Conservation (phyloP, 2,329 filamentous ascomycete species). For the Ceratocystis cacaofunesta region DNA sequence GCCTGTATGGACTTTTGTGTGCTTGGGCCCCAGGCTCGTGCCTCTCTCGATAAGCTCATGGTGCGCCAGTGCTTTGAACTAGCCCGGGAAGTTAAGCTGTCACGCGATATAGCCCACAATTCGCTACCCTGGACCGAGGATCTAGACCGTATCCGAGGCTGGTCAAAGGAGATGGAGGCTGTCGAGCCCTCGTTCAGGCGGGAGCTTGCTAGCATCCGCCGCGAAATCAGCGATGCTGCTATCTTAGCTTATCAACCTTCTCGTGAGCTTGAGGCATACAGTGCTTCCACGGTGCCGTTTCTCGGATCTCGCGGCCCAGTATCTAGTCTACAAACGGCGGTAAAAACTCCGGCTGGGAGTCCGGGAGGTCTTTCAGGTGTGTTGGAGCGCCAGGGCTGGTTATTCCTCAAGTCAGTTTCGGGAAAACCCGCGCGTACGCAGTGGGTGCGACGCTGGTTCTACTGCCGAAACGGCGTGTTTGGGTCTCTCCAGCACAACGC, state of each 20-base stretch:
- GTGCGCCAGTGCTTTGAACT: slow-evolving; percentile 74
- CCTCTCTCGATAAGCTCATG: slow-evolving; percentile 70
- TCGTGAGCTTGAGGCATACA: slow-evolving; percentile 85
- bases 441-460: slow-evolving; percentile 90
- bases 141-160: slow-evolving; percentile 82
- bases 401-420: slow-evolving; percentile 66
- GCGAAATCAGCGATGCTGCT: slow-evolving; percentile 67
- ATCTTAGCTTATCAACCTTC: slow-evolving; percentile 62
- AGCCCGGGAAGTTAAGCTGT: slow-evolving; percentile 69
- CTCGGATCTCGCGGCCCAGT: slow-evolving; percentile 57
- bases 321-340: slow-evolving; percentile 29
- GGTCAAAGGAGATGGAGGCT: slow-evolving; percentile 86
- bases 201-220: slow-evolving; percentile 64
- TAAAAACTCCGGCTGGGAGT: background rate
- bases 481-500: slow-evolving; percentile 78
- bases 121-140: slow-evolving; percentile 59
- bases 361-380: slow-evolving; percentile 27
- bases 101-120: slow-evolving; percentile 48
- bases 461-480: slow-evolving; percentile 89
- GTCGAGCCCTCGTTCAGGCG: slow-evolving; percentile 71
- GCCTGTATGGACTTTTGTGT: slow-evolving; percentile 89
- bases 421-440: slow-evolving; percentile 81
- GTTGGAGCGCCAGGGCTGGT: slow-evolving; percentile 84
- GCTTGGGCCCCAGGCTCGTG: slow-evolving; percentile 69
- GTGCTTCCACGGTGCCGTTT: slow-evolving; percentile 76